These are phyloP conservation scores for Yarrowia divulgata DNA, from an alignment of 805 yeast species.

Conservation along the genomic window DNA sequence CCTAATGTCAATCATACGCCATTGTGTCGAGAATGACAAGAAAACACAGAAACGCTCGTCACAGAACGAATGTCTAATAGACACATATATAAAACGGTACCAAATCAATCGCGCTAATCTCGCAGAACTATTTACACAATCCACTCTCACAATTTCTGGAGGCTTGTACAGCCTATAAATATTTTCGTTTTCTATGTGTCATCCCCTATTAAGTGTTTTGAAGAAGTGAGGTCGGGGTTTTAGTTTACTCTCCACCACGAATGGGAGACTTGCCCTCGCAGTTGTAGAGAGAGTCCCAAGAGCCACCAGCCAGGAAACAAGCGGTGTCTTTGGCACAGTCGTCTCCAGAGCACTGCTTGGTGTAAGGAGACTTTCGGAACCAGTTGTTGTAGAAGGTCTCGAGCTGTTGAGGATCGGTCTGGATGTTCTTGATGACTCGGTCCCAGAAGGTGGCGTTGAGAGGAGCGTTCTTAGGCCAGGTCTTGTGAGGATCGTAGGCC, in stretches of 20 bases:
- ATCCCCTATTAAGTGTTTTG: neutral
- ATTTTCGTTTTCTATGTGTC: conserved; percentile 25
- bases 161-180: neutral
- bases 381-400: conserved; percentile 28
- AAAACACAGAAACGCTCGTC: too few species aligned
- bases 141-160: neutral
- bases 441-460: conserved; percentile 76
- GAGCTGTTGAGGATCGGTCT: conserved; percentile 26
- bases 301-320: conserved; percentile 26
- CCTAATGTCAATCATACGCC: too few species aligned
- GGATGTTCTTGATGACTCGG: conserved; percentile 40
- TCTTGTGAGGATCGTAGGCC: conserved; percentile 57
- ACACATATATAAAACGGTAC: too few species aligned
- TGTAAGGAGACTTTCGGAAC: conserved; percentile 36
- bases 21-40: too few species aligned
- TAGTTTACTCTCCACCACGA: conserved; percentile 21
- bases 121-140: too few species aligned
- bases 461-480: conserved; percentile 67
- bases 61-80: too few species aligned
- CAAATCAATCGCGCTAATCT: too few species aligned
- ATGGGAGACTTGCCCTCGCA: conserved; percentile 34
- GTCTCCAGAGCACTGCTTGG: conserved; percentile 11
- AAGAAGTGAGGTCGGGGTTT: neutral
- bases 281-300: conserved; percentile 35
- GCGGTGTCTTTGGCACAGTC: conserved; percentile 31